These are phyloP conservation scores for Sclerotinia spermophila DNA, from an alignment of 2,329 filamentous ascomycete genomes.

Conservation along the genomic window DNA sequence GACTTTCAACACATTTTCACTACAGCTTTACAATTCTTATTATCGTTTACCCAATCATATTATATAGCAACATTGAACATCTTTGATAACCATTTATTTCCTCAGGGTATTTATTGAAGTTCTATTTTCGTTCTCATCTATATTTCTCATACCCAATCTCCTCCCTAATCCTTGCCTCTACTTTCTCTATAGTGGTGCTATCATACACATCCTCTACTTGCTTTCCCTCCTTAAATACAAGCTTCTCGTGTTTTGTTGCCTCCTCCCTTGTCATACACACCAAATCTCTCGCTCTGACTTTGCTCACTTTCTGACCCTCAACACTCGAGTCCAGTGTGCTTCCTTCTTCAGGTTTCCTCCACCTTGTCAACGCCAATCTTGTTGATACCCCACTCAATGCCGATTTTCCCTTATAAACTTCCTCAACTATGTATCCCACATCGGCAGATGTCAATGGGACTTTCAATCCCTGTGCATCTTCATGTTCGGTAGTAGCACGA, in stretches of 20 bases:
- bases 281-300: conserved; percentile 64
- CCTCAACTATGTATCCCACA: conserved; percentile 83
- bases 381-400: conserved; percentile 78
- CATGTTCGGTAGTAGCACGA: conserved; percentile 46
- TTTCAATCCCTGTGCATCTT: conserved; percentile 63
- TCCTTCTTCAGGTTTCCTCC: conserved; percentile 61
- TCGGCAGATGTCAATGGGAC: conserved; percentile 76
- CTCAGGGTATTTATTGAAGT: neutral
- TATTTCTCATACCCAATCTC: conserved; percentile 58
- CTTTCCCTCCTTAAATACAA: conserved; percentile 69
- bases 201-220: conserved; percentile 71
- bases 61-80: neutral
- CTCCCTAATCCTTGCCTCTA: conserved; percentile 65
- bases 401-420: conserved; percentile 81
- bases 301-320: conserved; percentile 74
- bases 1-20: too few species aligned
- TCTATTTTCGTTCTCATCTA: conserved; percentile 37
- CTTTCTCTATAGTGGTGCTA: conserved; percentile 58
- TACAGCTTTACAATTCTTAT: neutral
- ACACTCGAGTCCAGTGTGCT: conserved; percentile 59
- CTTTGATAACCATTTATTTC: neutral
- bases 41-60: neutral
- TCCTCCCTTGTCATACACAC: conserved; percentile 95
- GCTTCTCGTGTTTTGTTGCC: conserved; percentile 71
- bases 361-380: conserved; percentile 74